Base-by-base conservation (phyloP, 2,329 filamentous ascomycete genomes). In the Botrytis cinerea region DNA sequence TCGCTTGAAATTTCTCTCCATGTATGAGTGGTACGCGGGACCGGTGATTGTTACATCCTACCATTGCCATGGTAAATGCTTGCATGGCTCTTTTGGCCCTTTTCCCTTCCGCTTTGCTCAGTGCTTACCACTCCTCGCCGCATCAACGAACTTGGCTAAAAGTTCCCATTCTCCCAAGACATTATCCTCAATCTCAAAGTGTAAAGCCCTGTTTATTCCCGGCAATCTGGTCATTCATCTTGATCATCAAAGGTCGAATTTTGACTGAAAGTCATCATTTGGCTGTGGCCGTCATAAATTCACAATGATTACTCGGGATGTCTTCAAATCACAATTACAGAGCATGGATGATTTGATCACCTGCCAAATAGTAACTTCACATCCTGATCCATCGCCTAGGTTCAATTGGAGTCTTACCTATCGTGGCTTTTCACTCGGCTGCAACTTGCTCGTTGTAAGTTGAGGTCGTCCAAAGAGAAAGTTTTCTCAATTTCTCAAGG, bases 341-440 rank as follows among this genome's bases (percentile, higher is more conserved):
- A 43, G 59, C 71, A 70, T 70, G 71, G 64, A 73, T 70, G 22
- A 61, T 70, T n/a, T 70, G 71, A 70, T 73, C 71, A 73, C 64
- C 71, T 73, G 71, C 64, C 64, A 70, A 35, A 45, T 54, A 57
- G 43, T 51, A 73, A 48, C 28, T 70, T 51, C 32, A 46, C 38
- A 63, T 64, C 57, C 59, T 64, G 69, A 62, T 71, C 60, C 43
- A 61, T 70, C 54, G 32, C 64, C 71, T 70, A 43, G 64, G 54
- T 73, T 62, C 64, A 73, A 73, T 73, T 73, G 71, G 71, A 62
- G 63, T 73, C 51, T 72, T 69, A 73, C 71, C 63, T 40, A 67
- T 67, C 62, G 70, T 72, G 70, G 70, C 70, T 67, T 72, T 60
- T 57, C 20, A 59, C 43, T 72, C 70, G 70, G 70, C 61, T 67